These are phyloP conservation scores for Xylaria palmicola DNA, from an alignment of 495 filamentous ascomycete species.

Conservation along the genomic window DNA sequence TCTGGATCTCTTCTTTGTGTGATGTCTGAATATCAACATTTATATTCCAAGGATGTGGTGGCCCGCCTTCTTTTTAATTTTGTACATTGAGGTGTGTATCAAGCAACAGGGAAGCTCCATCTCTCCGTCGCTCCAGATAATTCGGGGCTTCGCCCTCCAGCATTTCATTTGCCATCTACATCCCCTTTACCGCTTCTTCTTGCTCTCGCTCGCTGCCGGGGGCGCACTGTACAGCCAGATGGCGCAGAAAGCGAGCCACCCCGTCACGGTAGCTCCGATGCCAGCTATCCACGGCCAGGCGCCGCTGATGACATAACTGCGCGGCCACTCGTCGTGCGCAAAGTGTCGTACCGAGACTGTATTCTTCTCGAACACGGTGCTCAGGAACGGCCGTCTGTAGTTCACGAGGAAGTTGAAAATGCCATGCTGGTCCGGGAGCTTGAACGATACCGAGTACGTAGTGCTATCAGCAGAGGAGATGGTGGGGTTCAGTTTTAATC, in stretches of 20 bases:
- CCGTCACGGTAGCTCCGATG: conserved; percentile 75
- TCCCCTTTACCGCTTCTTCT: conserved; percentile 67
- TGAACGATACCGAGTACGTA: conserved; percentile 73
- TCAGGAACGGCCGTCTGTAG: conserved; percentile 92
- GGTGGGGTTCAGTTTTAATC: conserved; percentile 66
- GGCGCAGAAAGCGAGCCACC: conserved; percentile 81
- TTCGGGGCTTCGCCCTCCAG: not conserved
- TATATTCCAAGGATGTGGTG: too few species aligned
- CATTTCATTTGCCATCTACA: not conserved
- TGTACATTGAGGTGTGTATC: too few species aligned
- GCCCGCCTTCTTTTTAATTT: too few species aligned
- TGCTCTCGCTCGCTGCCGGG: conserved; percentile 46
- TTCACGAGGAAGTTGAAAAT: conserved; percentile 97
- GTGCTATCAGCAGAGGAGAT: conserved; percentile 63
- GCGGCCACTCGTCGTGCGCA: conserved; percentile 93
- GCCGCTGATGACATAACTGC: conserved; percentile 83
- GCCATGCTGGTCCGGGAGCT: conserved; percentile 90
- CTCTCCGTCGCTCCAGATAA: too few species aligned
- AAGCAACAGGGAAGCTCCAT: too few species aligned
- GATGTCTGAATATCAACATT: too few species aligned
- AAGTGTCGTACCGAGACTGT: conserved; percentile 93
- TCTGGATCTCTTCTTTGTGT: not conserved
- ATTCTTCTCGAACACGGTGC: conserved; percentile 87
- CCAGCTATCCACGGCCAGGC: conserved; percentile 97
- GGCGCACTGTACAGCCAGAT: conserved; percentile 90